These are phyloP conservation scores for Trypanosoma grayi DNA, from an alignment of 208 protist species.

Conservation along the genomic window DNA sequence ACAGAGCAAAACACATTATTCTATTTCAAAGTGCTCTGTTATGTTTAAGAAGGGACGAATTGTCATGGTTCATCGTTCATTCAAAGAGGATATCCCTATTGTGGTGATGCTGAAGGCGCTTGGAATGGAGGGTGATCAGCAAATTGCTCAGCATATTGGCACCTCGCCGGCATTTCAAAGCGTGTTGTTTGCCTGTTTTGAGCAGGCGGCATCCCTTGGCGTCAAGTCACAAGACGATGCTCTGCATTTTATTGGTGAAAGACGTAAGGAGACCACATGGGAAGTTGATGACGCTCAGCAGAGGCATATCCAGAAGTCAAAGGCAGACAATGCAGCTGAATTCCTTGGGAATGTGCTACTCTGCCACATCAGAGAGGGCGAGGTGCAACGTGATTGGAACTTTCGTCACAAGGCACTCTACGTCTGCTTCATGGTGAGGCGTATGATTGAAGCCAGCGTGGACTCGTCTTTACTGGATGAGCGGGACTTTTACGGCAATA, in stretches of 20 bases:
- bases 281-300: slow-evolving; percentile 69
- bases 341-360: slow-evolving; percentile 94
- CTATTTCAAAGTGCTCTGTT: slow-evolving; percentile 94
- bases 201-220: slow-evolving; percentile 82
- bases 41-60: slow-evolving; percentile 94
- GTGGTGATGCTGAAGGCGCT: slow-evolving; percentile 98
- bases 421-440: slow-evolving; percentile 96
- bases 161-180: slow-evolving; percentile 82
- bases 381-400: slow-evolving; percentile 93
- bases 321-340: slow-evolving; percentile 93
- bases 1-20: slow-evolving; percentile 92
- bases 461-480: slow-evolving; percentile 95
- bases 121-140: slow-evolving; percentile 98
- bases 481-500: slow-evolving; percentile 99
- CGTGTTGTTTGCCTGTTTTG: slow-evolving; percentile 96
- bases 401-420: slow-evolving; percentile 98
- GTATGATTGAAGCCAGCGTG: slow-evolving; percentile 94
- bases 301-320: slow-evolving; percentile 67
- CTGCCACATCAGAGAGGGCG: slow-evolving; percentile 92
- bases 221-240: slow-evolving; percentile 94
- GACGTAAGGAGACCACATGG: slow-evolving; percentile 77
- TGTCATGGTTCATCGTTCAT: slow-evolving; percentile 97
- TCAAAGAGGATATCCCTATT: slow-evolving; percentile 98
- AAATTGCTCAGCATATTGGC: slow-evolving; percentile 98
- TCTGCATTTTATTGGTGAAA: slow-evolving; percentile 97